Percentiles rank a stretch among this genome's conserved stretches.
These are phyloP conservation scores for Candida labiduridarum DNA, from an alignment of 1,139 yeast genomes.

Conservation along the genomic window DNA sequence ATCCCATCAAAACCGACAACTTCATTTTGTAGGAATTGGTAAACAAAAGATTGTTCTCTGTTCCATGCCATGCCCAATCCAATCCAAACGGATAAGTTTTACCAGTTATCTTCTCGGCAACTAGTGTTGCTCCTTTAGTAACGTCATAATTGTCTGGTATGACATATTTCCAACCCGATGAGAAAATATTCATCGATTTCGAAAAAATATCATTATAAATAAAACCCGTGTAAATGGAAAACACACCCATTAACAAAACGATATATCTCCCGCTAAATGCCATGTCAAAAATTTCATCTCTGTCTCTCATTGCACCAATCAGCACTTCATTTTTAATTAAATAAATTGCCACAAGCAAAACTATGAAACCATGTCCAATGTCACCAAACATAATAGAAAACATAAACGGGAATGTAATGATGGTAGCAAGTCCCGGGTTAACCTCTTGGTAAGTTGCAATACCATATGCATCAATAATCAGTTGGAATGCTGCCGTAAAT, in stretches of 20 bases:
- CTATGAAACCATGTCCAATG: slow-evolving; percentile 88
- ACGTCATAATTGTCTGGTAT: slow-evolving; percentile 68
- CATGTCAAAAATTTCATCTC: slow-evolving; percentile 96
- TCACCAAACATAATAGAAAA: slow-evolving; percentile 99
- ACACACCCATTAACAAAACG: slow-evolving; percentile 84
- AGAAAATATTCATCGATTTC: slow-evolving; percentile 81
- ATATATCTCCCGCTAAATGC: slow-evolving; percentile 92
- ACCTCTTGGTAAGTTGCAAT: slow-evolving; percentile 93
- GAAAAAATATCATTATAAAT: slow-evolving; percentile 93
- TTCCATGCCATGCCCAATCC: slow-evolving; percentile 97
- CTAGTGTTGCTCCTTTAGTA: slow-evolving; percentile 52
- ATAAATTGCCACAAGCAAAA: slow-evolving; percentile 69
- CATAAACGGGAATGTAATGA: slow-evolving; percentile 97
- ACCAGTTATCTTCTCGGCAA: slow-evolving; percentile 60
- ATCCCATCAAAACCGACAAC: slow-evolving; percentile 91
- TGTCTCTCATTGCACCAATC: slow-evolving; percentile 64
- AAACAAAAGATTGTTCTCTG: slow-evolving; percentile 87
- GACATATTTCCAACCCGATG: slow-evolving; percentile 87
- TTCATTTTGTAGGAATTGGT: slow-evolving; percentile 97
- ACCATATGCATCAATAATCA: slow-evolving; percentile 94
- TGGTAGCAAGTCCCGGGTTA: slow-evolving; percentile 93
- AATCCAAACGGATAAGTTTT: slow-evolving; percentile 77
- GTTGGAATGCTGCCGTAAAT: slow-evolving; percentile 89
- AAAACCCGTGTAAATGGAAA: slow-evolving; percentile 92
- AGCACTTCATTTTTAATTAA: slow-evolving; percentile 70